Conservation (phyloP, 805 yeast genomes). For the Lipomyces yamanashiensis region DNA sequence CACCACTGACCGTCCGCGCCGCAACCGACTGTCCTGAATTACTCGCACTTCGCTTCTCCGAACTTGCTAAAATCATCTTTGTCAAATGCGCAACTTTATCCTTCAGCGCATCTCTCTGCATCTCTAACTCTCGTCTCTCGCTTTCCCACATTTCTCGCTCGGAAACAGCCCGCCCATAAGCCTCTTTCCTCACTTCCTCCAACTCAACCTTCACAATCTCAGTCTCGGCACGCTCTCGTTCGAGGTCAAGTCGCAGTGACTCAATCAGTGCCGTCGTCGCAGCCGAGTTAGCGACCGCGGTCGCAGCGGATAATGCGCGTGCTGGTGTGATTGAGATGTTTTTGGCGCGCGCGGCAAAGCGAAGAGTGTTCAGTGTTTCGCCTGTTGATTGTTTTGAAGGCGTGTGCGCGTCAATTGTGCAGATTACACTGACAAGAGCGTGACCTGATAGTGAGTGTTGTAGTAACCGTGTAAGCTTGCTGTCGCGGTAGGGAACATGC, state of each 20-base stretch:
- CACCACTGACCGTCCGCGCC: not conserved
- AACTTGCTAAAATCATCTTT: constrained; percentile 21
- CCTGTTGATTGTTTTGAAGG: constrained; percentile 62
- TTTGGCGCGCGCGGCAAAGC: constrained; percentile 94
- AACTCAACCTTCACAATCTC: constrained; percentile 46
- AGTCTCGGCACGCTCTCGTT: constrained; percentile 61
- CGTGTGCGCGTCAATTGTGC: constrained; percentile 68
- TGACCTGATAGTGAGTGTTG: constrained; percentile 93
- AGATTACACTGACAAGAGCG: constrained; percentile 79
- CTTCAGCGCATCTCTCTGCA: constrained; percentile 34
- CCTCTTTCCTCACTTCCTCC: constrained; percentile 27
- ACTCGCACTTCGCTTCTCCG: constrained; percentile 12
- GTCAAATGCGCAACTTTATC: constrained; percentile 35
- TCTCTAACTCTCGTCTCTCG: constrained; percentile 33
- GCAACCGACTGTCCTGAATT: not conserved
- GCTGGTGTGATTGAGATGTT: constrained; percentile 75
- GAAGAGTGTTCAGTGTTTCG: constrained; percentile 82
- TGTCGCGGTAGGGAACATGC: constrained; percentile 92
- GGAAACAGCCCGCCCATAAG: constrained; percentile 8
- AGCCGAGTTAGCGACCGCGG: constrained; percentile 36
- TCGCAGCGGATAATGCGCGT: constrained; percentile 44
- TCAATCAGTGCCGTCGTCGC: constrained; percentile 52
- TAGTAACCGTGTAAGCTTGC: constrained; percentile 83
- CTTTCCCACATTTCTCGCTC: constrained; percentile 18
- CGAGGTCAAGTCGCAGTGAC: constrained; percentile 63